Base-by-base conservation (phyloP, 176 grass and related monocot genomes). In the Phoenix dactylifera region DNA sequence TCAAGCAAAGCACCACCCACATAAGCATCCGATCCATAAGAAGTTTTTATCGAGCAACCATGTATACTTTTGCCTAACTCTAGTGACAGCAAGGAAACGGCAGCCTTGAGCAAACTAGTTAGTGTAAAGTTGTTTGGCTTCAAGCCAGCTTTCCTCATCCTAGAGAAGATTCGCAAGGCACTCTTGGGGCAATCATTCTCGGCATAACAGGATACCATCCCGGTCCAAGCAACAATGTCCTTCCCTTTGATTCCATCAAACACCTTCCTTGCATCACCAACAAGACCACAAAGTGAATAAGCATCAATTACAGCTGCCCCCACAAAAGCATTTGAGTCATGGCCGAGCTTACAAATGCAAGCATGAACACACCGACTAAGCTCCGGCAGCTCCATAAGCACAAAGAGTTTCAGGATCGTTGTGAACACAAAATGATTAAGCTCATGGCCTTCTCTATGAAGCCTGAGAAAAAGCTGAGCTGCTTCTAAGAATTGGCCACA, bases 21-120 rank as follows among this genome's bases (percentile, higher is more conserved):
- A 70, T 63, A 77, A 77, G 65, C 32, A 18, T 77, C 74, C 4
- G 57, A 57, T 48, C 23, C 59, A 55, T 73, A 73, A 51, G 30
- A 48, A 79, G 54, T 49, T 71, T 78, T 78, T 44, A 79, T 62
- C 7, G 67, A 72, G 49, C 70, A 82, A 44, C 83, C 70, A 50
- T 67, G 66, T 28, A 85, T 82, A 19, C 70, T 60, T 63, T 84
- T 77, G 67, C 87, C 62, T 60, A 80, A 78, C 51, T 74, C 80
- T 9, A 76, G 55, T 30, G 79, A 78, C 61, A 76, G 69, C 18
- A 81, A 62, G 58, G 67, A 93, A 78, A 58, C 68, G 29, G 68
- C 39, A 26, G 15, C 70, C 69, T 55, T 79, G 54, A 73, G 61
- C 29, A 66, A 12, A 26, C 54, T 54, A 54, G 67, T 67, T 7